Evolutionary conservation across 306 rosid species (phyloP).

Genomic region (Astragalus membranaceus): DNA sequence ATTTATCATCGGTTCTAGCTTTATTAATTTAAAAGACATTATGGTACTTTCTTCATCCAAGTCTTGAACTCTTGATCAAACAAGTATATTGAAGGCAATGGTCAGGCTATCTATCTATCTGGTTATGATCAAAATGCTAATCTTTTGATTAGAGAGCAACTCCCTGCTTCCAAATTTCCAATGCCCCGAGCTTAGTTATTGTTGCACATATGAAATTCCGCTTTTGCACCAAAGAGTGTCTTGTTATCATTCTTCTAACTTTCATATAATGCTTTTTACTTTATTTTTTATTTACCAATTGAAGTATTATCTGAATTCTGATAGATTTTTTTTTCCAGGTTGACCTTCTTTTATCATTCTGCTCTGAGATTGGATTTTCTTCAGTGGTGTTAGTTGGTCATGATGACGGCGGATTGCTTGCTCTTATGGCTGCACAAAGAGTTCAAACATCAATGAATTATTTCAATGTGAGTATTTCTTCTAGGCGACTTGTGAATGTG

Average conservation of each 20-base stretch:
- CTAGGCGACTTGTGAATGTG: background rate
- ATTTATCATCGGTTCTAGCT: background rate
- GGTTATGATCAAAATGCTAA: background rate
- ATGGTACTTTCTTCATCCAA: background rate
- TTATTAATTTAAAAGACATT: background rate
- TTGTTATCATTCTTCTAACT: background rate
- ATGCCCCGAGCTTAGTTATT: background rate
- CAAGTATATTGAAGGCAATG: background rate
- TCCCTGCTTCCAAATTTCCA: background rate
- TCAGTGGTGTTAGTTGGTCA: constrained; percentile 59
- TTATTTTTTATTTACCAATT: background rate
- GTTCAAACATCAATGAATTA: constrained; percentile 44
- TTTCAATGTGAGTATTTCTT: constrained; percentile 48
- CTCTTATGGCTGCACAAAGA: constrained; percentile 71
- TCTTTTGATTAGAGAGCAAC: background rate
- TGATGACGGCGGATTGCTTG: constrained; percentile 88
- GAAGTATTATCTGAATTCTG: background rate
- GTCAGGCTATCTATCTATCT: background rate
- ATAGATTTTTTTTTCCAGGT: constrained; percentile 1
- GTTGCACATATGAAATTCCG: background rate
- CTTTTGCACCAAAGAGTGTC: background rate
- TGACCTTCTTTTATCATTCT: constrained; percentile 31
- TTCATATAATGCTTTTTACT: background rate
- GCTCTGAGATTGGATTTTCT: constrained; percentile 28
- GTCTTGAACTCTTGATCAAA: background rate